A percentile compares a stretch with the other conserved stretches of the same genome.
phyloP scores from a whole-genome alignment of 805 yeast genomes.

The Saccharomycopsis sp. region DNA sequence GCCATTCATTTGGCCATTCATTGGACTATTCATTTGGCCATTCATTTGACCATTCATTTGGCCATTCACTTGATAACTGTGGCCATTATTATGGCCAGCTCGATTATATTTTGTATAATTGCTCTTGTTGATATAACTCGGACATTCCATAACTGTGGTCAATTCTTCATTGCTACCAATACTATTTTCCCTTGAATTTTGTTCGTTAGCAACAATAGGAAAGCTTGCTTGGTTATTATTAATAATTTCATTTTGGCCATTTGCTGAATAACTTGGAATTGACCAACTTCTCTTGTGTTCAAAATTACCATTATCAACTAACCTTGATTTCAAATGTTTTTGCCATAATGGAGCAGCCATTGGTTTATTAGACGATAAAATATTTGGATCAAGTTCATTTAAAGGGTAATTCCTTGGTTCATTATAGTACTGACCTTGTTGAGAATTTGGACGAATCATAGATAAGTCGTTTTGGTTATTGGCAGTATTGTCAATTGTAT shows the following conservation, averaged over 20 bases:
- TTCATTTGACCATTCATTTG: background rate
- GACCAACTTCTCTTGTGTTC: constrained; percentile 22
- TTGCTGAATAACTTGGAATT: constrained; percentile 9
- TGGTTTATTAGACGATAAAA: background rate
- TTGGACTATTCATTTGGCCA: background rate
- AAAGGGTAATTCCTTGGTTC: constrained; percentile 7
- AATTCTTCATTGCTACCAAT: background rate
- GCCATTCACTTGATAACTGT: background rate
- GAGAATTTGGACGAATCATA: constrained; percentile 4
- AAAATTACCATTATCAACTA: constrained; percentile 7
- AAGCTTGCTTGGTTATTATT: background rate
- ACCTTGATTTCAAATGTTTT: constrained; percentile 13
- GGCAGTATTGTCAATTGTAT: background rate
- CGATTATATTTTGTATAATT: too few relatives aligned
- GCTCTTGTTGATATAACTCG: too few relatives aligned
- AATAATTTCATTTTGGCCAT: background rate
- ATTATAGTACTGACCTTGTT: background rate
- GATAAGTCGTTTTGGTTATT: too few relatives aligned
- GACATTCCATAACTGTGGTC: background rate
- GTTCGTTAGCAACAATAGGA: background rate
- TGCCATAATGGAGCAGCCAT: constrained; percentile 13
- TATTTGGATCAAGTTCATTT: constrained; percentile 11
- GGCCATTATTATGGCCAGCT: too few relatives aligned
- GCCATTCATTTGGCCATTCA: background rate
- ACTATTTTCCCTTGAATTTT: background rate